Conservation (phyloP, 768 basidiomycete genomes). For the Kwoniella heveanensis region DNA sequence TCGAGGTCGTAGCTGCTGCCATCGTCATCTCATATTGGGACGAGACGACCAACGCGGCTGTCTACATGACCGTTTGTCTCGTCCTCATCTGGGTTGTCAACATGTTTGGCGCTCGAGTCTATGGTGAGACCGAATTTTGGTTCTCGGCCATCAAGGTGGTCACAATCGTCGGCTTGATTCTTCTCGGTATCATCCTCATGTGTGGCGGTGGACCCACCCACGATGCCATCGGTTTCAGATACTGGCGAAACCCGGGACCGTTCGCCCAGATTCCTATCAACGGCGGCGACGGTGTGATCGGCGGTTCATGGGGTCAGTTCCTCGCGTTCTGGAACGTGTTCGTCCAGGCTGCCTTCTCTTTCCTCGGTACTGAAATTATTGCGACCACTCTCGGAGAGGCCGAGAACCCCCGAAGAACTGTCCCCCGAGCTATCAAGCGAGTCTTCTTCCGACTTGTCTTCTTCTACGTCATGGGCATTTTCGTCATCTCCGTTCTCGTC, state of each 20-base stretch:
- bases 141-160: constrained; percentile 61
- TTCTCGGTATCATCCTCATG: constrained; percentile 54
- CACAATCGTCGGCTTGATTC: constrained; percentile 58
- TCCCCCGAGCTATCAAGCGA: constrained; percentile 53
- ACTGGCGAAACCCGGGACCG: constrained; percentile 51
- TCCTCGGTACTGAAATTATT: constrained; percentile 50
- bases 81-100: constrained; percentile 56
- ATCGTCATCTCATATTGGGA: constrained; percentile 55
- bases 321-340: constrained; percentile 54
- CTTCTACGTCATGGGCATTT: constrained; percentile 52
- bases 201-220: constrained; percentile 52
- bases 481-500: constrained; percentile 52
- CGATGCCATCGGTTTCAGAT: constrained; percentile 54
- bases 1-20: constrained; percentile 45
- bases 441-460: constrained; percentile 54
- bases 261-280: constrained; percentile 38
- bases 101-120: constrained; percentile 57
- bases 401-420: constrained; percentile 51
- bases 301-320: constrained; percentile 46
- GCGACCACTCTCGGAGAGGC: constrained; percentile 50
- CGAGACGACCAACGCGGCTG: constrained; percentile 47
- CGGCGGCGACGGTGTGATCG: constrained; percentile 36
- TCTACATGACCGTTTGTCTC: constrained; percentile 56
- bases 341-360: constrained; percentile 53
- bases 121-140: constrained; percentile 64